Base-by-base conservation (phyloP, 352 stramenopile species). In the Phytophthora pisi region DNA sequence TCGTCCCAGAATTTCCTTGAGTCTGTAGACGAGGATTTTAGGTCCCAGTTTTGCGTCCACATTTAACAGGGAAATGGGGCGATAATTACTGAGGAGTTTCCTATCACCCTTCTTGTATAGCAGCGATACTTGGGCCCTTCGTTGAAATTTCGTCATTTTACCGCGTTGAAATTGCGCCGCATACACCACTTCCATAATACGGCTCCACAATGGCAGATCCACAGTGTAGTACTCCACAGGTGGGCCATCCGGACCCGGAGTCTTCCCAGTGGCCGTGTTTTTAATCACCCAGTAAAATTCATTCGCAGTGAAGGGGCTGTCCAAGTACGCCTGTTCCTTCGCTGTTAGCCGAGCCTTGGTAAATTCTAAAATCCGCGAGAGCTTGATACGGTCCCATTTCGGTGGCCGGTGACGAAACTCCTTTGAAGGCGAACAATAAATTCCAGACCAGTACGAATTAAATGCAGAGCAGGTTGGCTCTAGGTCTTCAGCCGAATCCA, bases 131-230 rank as follows among this genome's bases (percentile, higher is more conserved):
- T 62, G 56, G 9, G 56, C 51, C 0, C 56, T 30, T 2, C 64
- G 30, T 26, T 71, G 64, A 18, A 66, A 71, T 45, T 66, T 71
- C 0, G 64, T 71, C 64, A 71, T 56, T 28, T 63, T 63, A 0
- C 51, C 57, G 6, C 54, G 52, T 2, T 43, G 5, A 20, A 60
- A 7, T 30, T 66, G 57, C 34, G 28, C 50, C 6, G 36, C 55
- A 24, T 65, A 23, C 23, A 54, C 38, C 20, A 66, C 51, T 53
- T 70, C 56, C 24, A 58, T 62, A 4, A 66, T 70, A 13, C 45
- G 30, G 9, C 57, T 51, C 64, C 56, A 62, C 1, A 50, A 24
- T 31, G 28, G 28, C 6, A 31, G 3, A 1, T 31, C 28, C 28
- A 31, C 28, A 26, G 23, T 26, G 28, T 61, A 61, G 11, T 54